phyloP scores from a whole-genome alignment of 2,329 filamentous ascomycete genomes.

The Claviceps quebecensis region DNA sequence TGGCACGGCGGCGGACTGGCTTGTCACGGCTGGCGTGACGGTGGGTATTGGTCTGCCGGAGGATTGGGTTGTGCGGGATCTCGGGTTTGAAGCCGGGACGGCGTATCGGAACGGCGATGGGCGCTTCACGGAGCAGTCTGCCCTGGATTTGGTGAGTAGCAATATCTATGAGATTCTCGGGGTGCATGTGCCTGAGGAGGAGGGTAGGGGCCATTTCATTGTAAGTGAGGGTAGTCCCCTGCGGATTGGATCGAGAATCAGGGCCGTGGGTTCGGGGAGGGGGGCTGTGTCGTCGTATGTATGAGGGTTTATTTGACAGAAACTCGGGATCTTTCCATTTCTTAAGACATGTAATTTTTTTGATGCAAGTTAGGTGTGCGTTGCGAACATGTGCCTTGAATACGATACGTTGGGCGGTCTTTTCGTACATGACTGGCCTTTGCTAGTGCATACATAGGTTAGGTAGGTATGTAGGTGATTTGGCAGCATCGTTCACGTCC shows the following conservation, averaged over 20 bases:
- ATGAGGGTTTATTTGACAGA: constrained; percentile 2
- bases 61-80: constrained; percentile 47
- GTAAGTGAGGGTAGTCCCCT: constrained; percentile 50
- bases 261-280: constrained; percentile 30
- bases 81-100: constrained; percentile 46
- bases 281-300: constrained; percentile 22
- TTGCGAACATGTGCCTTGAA: no score
- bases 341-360: no score
- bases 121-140: constrained; percentile 36
- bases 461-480: no score
- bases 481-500: no score
- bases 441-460: no score
- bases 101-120: constrained; percentile 43
- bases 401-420: no score
- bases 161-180: constrained; percentile 47
- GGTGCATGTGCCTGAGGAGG: constrained; percentile 18
- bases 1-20: constrained; percentile 43
- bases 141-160: constrained; percentile 40
- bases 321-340: no score
- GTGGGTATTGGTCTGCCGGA: constrained; percentile 45
- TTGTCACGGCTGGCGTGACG: constrained; percentile 44
- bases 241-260: constrained; percentile 41
- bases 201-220: constrained; percentile 36
- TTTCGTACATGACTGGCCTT: no score
- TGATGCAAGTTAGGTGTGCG: no score